phyloP scores from a whole-genome alignment of 139 green algal genomes.

The Chlamydomonas sphaeroides region DNA sequence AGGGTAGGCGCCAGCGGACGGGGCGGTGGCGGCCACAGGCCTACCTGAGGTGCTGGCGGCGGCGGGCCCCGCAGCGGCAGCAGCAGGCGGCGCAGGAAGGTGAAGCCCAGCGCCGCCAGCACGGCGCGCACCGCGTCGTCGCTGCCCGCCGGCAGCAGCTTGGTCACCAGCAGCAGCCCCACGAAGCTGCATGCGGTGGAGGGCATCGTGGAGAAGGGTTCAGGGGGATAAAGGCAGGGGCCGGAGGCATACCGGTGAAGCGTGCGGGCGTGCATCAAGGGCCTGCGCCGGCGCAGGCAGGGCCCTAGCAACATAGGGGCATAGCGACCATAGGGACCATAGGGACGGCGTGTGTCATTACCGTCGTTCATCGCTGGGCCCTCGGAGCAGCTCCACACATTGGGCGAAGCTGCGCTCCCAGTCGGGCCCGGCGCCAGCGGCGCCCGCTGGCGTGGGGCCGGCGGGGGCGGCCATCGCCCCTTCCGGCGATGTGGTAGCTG shows the following conservation, averaged over 20 bases:
- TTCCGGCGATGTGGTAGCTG: too few species aligned
- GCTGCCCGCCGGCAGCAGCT: constrained; percentile 64
- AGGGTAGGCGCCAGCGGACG: background rate
- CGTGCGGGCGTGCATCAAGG: background rate
- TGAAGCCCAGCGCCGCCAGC: constrained; percentile 63
- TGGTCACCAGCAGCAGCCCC: constrained; percentile 78
- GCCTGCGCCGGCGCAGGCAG: background rate
- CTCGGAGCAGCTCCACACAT: constrained; percentile 65
- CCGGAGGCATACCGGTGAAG: background rate
- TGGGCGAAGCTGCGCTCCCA: too few species aligned
- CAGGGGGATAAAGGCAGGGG: background rate
- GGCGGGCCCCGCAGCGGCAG: constrained; percentile 59
- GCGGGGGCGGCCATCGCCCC: too few species aligned
- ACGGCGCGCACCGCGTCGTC: constrained; percentile 44
- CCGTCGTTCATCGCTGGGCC: constrained; percentile 50
- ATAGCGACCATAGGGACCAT: background rate
- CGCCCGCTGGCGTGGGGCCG: too few species aligned
- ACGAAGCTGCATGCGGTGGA: constrained; percentile 68
- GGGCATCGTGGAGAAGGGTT: too few species aligned
- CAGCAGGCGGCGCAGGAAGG: constrained; percentile 74
- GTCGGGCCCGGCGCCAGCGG: too few species aligned
- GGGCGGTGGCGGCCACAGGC: too few species aligned
- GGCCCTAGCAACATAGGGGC: background rate
- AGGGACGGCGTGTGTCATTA: background rate
- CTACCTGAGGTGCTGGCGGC: background rate